Conservation (phyloP, 2,329 filamentous ascomycete genomes). For the Lizonia empirigonia region DNA sequence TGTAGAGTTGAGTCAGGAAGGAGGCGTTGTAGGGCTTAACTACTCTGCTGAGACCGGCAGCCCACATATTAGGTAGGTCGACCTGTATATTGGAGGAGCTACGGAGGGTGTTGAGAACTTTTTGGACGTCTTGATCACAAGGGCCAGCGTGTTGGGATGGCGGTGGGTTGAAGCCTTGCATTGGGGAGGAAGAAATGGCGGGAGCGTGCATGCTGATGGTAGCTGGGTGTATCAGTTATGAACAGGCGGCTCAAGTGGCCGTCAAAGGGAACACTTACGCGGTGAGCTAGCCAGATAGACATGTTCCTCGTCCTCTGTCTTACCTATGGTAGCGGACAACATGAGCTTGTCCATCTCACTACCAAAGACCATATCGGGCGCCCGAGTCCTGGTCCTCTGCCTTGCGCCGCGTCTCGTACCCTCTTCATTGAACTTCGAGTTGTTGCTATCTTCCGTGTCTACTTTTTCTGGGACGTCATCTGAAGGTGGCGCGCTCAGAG, state of each 20-base stretch:
- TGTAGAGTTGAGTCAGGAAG: conserved; percentile 34
- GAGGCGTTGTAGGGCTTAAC: conserved; percentile 26
- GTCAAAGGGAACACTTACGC: background rate
- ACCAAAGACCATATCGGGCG: conserved; percentile 5
- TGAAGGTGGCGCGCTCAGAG: conserved; percentile 5
- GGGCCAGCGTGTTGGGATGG: background rate
- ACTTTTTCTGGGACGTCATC: background rate
- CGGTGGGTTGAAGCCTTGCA: background rate
- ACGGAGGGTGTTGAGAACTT: conserved; percentile 9
- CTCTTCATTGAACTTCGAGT: background rate
- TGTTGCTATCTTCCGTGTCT: background rate
- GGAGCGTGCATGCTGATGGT: background rate
- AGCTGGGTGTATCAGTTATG: background rate
- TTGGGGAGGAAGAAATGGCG: background rate
- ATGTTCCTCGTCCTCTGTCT: background rate
- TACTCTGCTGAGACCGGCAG: background rate
- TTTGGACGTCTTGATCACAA: conserved; percentile 2
- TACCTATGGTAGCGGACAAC: background rate
- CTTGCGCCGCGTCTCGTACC: background rate
- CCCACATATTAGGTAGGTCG: conserved; percentile 26
- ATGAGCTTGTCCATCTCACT: conserved; percentile 13
- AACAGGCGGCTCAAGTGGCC: background rate
- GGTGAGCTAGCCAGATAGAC: conserved; percentile 3
- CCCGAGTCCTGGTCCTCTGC: background rate
- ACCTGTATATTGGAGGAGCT: conserved; percentile 3